Evolutionary conservation across 768 basidiomycete genomes (phyloP), one percentile per base, ranked within the genome.

Genomic region (Jaapia argillacea): DNA sequence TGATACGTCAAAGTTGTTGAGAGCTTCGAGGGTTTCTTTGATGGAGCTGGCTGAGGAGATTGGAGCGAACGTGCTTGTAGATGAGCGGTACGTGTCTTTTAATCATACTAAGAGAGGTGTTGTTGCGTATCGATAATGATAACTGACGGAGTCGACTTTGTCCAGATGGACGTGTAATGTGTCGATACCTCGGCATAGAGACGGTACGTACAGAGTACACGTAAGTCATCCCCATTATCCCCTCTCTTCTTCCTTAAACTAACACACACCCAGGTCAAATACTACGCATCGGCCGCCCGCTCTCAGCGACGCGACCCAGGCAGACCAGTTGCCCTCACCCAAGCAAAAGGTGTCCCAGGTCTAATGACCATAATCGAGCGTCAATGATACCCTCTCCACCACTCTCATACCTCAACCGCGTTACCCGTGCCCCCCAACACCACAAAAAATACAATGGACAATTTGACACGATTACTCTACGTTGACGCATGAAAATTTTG

Each of bases 341-440:
- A 72, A 46, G 76, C 72, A 40, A 71, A 64, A 50, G 70, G 72
- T 48, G 69, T 87, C 4, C 79, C 80, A 2, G 85, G 85, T 6
- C 68, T 85, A 24, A 88, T 87, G 85, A 85, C 81, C 28, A 74
- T 86, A 55, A 21, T 79, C 40, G 63, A 62, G 38, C 67, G 78
- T 22, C 40, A 50, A 28, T 51, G 52, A 38, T 54, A 43, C n/a
- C n/a, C n/a, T n/a, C n/a, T n/a, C n/a, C n/a, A n/a, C n/a, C n/a
- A n/a, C n/a, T n/a, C n/a, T n/a, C n/a, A n/a, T n/a, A n/a, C n/a
- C n/a, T n/a, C n/a, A n/a, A n/a, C n/a, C n/a, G n/a, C n/a, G n/a
- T n/a, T n/a, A n/a, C n/a, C n/a, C n/a, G n/a, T n/a, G n/a, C n/a
- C n/a, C n/a, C n/a, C n/a, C n/a, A n/a, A n/a, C n/a, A n/a, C n/a